Base-by-base conservation (phyloP, 306 rosid genomes). In the Trifolium repens region DNA sequence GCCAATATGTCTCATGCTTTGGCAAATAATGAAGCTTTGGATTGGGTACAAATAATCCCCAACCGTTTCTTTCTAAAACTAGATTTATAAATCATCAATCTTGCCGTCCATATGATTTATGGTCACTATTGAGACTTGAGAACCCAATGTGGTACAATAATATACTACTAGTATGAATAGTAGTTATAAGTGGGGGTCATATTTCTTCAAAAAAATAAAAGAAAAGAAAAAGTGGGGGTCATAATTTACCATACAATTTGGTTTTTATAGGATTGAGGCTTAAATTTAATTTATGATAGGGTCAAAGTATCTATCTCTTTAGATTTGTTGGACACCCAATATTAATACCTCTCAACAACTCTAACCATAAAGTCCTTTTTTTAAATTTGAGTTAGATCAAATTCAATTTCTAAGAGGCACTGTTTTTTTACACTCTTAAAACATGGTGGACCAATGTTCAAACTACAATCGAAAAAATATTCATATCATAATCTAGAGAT, bases 1-100 rank as follows among this genome's bases (percentile, higher is more conserved):
- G 16, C 72, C 66, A 69, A 10, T 57, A 27, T 81, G 83, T 82
- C 60, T 78, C 67, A 62, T 78, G 59, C 72, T 69, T 19, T 7
- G 66, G 69, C 34, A 65, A 71, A 70, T 60, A 71, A 61, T 61
- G 67, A 77, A 63, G 16, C 78, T 62, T 37, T 9, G 67, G 80
- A 81, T 83, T 69, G 68, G 42, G 78, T 58, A 49, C 47, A 54
- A 67, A 65, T 64, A 37, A 76, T 69, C 79, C 82, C 85, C 82
- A 75, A 54, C 84, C 85, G 14, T 53, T 82, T 37, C 55, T 80
- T 84, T 73, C 22, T 53, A 71, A 66, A 66, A 57, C 77, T 70
- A 73, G 60, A 63, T 58, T 32, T 44, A 66, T 49, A 26, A 69
- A 15, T 32, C 50, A 71, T 53, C 49, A 71, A 65, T 40, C 32